Evolutionary conservation across 768 basidiomycete species (phyloP).

Genomic region (Amanita fuliginea): DNA sequence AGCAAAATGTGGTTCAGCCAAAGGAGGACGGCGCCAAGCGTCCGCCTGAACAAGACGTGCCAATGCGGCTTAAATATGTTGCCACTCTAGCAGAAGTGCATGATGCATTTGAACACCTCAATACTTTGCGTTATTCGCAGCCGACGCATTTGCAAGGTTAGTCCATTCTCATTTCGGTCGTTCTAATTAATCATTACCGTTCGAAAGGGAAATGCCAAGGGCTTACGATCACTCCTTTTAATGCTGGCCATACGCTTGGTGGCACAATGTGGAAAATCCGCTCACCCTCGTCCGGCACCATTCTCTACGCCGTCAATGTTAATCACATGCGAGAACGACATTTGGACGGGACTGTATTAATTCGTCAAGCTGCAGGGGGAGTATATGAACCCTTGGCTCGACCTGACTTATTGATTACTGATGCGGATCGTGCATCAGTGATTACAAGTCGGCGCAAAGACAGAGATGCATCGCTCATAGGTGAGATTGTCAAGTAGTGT

Average conservation of each 20-base stretch:
- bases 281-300: slow-evolving; percentile 93
- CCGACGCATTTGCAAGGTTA: slow-evolving; percentile 90
- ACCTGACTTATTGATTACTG: slow-evolving; percentile 90
- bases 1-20: slow-evolving; percentile 13
- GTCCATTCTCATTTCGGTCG: slow-evolving; percentile 9
- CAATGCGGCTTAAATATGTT: slow-evolving; percentile 46
- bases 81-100: slow-evolving; percentile 78
- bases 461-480: slow-evolving; percentile 79
- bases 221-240: slow-evolving; percentile 89
- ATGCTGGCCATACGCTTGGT: slow-evolving; percentile 90
- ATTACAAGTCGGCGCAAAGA: slow-evolving; percentile 83
- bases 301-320: slow-evolving; percentile 89
- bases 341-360: slow-evolving; percentile 85
- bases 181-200: background rate
- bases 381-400: slow-evolving; percentile 80
- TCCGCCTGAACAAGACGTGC: slow-evolving; percentile 16
- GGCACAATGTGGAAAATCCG: slow-evolving; percentile 98
- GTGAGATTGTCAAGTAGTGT: slow-evolving; percentile 24
- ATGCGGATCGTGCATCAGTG: slow-evolving; percentile 77
- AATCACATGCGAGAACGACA: slow-evolving; percentile 97
- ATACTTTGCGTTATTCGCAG: slow-evolving; percentile 89
- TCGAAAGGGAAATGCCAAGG: slow-evolving; percentile 78
- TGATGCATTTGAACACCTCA: slow-evolving; percentile 87
- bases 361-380: slow-evolving; percentile 61
- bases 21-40: slow-evolving; percentile 17